These are phyloP conservation scores for Alternaria metachromatica DNA, from an alignment of 2,329 filamentous ascomycete species.

Conservation along the genomic window DNA sequence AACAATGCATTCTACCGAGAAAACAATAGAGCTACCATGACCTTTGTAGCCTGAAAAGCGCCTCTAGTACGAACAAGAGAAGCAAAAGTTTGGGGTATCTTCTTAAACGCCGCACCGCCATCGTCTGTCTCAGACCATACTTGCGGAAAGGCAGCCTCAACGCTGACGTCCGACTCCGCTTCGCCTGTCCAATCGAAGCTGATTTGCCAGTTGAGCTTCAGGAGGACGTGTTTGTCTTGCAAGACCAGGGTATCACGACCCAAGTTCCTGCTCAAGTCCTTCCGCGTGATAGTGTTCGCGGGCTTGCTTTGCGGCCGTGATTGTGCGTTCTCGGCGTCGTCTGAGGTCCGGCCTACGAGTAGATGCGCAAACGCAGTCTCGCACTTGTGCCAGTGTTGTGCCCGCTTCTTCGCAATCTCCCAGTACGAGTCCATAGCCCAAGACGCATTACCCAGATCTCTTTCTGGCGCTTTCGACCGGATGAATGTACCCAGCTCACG, in stretches of 20 bases:
- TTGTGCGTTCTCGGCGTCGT: constrained; percentile 30
- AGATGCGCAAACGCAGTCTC: constrained; percentile 55
- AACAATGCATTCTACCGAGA: constrained; percentile 10
- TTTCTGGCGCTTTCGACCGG: constrained; percentile 46
- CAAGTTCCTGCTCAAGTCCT: constrained; percentile 59
- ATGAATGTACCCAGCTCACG: constrained; percentile 65
- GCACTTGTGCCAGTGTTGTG: constrained; percentile 67
- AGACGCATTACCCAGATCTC: constrained; percentile 65
- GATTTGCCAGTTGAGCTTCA: constrained; percentile 69
- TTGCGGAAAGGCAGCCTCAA: constrained; percentile 64
- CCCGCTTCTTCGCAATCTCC: constrained; percentile 65
- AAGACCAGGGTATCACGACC: constrained; percentile 39
- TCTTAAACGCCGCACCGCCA: constrained; percentile 60
- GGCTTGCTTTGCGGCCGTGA: background rate
- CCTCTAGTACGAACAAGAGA: constrained; percentile 63
- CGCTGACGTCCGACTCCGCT: constrained; percentile 64
- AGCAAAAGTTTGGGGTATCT: constrained; percentile 67
- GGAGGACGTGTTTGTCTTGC: constrained; percentile 48
- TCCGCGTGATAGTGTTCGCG: constrained; percentile 40
- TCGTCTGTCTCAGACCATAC: constrained; percentile 68
- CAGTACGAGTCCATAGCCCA: constrained; percentile 76
- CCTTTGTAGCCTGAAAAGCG: constrained; percentile 64
- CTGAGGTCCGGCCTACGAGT: constrained; percentile 16
- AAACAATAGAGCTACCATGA: constrained; percentile 65
- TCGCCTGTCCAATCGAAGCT: constrained; percentile 77